These are phyloP conservation scores for Penicillium salamii DNA, from an alignment of 495 filamentous ascomycete genomes.

Conservation along the genomic window DNA sequence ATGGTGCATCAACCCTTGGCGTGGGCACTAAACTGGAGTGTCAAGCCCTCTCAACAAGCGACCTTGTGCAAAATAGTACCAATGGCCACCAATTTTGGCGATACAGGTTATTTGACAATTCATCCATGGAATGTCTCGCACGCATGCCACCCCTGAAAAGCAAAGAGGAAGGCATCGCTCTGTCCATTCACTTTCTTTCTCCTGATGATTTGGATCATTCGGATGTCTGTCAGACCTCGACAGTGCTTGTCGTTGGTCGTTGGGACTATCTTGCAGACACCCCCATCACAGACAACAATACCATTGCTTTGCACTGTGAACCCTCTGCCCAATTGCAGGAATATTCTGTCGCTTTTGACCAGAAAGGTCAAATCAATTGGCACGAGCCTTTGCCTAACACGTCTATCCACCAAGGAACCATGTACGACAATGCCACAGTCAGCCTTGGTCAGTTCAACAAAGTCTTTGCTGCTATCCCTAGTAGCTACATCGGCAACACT, in stretches of 20 bases:
- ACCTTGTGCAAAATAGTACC: constrained; percentile 13
- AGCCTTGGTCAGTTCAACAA: constrained; percentile 43
- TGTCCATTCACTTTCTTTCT: constrained; percentile 41
- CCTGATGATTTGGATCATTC: constrained; percentile 20
- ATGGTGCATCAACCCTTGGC: constrained; percentile 32
- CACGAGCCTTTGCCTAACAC: constrained; percentile 18
- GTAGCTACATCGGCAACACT: constrained; percentile 34
- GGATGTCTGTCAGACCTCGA: constrained; percentile 35
- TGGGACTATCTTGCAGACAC: constrained; percentile 35
- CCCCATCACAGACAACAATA: constrained; percentile 27
- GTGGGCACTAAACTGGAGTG: constrained; percentile 34
- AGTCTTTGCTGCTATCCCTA: constrained; percentile 39
- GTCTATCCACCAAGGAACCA: constrained; percentile 24
- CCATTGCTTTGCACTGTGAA: constrained; percentile 39
- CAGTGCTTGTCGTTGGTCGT: constrained; percentile 37
- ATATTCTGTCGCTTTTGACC: constrained; percentile 32
- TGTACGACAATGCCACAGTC: constrained; percentile 40
- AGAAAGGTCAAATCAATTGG: constrained; percentile 30
- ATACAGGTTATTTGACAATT: constrained; percentile 25
- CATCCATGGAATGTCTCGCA: constrained; percentile 26
- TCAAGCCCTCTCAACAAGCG: constrained; percentile 13
- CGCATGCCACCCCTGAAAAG: constrained; percentile 25
- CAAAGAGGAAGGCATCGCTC: constrained; percentile 23
- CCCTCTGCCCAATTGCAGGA: constrained; percentile 25
- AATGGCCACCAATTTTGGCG: constrained; percentile 26